Evolutionary conservation across 345 rosid species (phyloP).

Genomic region (Bruguiera gymnorhiza): DNA sequence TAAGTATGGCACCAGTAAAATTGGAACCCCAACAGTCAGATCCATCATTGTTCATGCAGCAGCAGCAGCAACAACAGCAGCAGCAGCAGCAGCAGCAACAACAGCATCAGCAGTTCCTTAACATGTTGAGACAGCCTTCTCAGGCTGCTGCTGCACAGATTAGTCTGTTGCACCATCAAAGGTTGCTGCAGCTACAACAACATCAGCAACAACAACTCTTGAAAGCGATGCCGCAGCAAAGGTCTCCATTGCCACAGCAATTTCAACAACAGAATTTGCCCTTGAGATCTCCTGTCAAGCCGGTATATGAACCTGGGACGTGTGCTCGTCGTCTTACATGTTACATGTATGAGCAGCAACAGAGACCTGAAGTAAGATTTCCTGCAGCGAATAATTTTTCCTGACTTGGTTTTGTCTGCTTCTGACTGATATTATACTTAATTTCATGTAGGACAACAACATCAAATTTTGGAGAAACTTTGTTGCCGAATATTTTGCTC

Average conservation of each 20-base stretch:
- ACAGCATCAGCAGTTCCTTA: slow-evolving; percentile 59
- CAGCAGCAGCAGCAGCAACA: slow-evolving; percentile 68
- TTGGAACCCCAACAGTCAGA: slow-evolving; percentile 80
- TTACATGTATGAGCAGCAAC: slow-evolving; percentile 92
- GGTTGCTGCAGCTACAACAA: slow-evolving; percentile 68
- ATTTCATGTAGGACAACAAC: slow-evolving; percentile 72
- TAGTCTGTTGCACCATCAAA: slow-evolving; percentile 71
- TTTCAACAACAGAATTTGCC: slow-evolving; percentile 81
- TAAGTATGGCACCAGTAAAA: slow-evolving; percentile 62
- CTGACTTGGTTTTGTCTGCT: slow-evolving; percentile 10
- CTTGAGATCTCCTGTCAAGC: slow-evolving; percentile 65
- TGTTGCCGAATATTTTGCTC: slow-evolving; percentile 87
- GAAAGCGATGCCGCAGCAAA: slow-evolving; percentile 82
- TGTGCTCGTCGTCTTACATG: slow-evolving; percentile 90
- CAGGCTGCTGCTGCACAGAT: slow-evolving; percentile 72
- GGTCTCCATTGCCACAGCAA: slow-evolving; percentile 71
- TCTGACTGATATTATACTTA: slow-evolving; percentile 18
- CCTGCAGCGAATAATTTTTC: slow-evolving; percentile 8
- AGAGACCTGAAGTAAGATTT: slow-evolving; percentile 79
- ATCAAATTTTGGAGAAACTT: slow-evolving; percentile 98
- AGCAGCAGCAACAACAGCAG: slow-evolving; percentile 60
- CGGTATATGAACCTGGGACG: slow-evolving; percentile 90
- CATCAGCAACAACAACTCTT: slow-evolving; percentile 73
- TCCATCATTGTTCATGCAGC: slow-evolving; percentile 69
- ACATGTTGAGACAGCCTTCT: slow-evolving; percentile 77